phyloP scores from a whole-genome alignment of 192 early-diverging fungal genomes.

The Phycomyces blakesleeanus region DNA sequence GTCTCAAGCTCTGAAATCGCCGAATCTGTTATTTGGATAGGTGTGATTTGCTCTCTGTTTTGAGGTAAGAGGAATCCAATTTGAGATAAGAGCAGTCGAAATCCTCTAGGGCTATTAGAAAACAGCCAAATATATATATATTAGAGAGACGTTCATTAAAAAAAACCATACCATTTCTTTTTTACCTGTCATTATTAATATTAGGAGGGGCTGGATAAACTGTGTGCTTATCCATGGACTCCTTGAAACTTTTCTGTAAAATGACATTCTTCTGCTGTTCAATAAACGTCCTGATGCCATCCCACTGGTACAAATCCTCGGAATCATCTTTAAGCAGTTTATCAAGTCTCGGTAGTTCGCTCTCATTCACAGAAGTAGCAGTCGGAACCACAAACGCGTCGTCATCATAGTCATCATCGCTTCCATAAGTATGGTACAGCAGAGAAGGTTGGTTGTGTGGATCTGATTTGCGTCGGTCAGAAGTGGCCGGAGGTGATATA shows the following conservation, averaged over 20 bases:
- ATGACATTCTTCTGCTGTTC: slow-evolving; percentile 24
- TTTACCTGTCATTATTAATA: slow-evolving; percentile 27
- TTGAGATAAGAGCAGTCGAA: slow-evolving; percentile 61
- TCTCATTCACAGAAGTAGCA: slow-evolving; percentile 17
- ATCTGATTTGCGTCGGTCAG: neutral
- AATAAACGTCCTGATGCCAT: slow-evolving; percentile 22
- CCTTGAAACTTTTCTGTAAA: neutral
- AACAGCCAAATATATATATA: neutral
- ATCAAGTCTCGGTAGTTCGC: slow-evolving; percentile 33
- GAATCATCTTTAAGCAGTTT: slow-evolving; percentile 30
- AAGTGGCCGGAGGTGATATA: neutral
- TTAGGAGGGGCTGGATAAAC: slow-evolving; percentile 20
- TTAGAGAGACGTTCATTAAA: neutral
- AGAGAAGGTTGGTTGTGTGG: neutral
- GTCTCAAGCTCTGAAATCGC: slow-evolving; percentile 58
- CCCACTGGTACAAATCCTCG: slow-evolving; percentile 32
- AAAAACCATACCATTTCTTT: neutral
- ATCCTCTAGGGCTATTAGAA: slow-evolving; percentile 41
- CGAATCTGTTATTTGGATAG: slow-evolving; percentile 60
- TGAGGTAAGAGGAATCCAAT: slow-evolving; percentile 62
- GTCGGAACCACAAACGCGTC: neutral
- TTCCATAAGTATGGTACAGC: neutral
- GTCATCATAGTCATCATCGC: neutral
- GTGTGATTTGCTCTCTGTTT: slow-evolving; percentile 55
- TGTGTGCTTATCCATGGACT: slow-evolving; percentile 16